Evolutionary conservation across 768 basidiomycete species (phyloP).

Genomic region (Royoungia palumana): DNA sequence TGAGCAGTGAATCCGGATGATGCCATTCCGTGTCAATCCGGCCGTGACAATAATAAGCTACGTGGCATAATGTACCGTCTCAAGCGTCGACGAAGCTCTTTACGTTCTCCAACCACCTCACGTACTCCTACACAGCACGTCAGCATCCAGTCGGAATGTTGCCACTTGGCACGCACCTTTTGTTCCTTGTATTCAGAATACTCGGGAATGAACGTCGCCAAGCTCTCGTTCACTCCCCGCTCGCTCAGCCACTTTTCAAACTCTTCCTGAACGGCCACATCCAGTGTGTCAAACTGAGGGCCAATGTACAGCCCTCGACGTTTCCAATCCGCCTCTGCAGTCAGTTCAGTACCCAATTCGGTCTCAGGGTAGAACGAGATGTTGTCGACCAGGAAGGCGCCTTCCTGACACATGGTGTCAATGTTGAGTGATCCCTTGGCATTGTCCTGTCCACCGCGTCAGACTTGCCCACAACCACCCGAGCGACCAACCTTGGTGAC

Average conservation of each 20-base stretch:
- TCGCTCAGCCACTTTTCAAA: conserved; percentile 89
- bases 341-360: conserved; percentile 69
- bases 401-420: conserved; percentile 77
- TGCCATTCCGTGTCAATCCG: conserved; percentile 15
- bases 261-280: conserved; percentile 82
- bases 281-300: conserved; percentile 91
- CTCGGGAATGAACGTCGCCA: conserved; percentile 86
- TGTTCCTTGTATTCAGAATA: conserved; percentile 92
- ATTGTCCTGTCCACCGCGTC: conserved; percentile 36
- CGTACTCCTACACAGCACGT: conserved; percentile 68
- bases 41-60: conserved; percentile 6
- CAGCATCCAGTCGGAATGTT: conserved; percentile 1
- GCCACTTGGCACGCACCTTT: conserved; percentile 48
- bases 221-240: conserved; percentile 78
- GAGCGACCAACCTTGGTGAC: conserved; percentile 69
- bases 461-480: neutral
- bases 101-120: conserved; percentile 81
- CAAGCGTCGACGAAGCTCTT: conserved; percentile 76
- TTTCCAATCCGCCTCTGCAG: conserved; percentile 91
- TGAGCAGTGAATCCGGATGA: conserved; percentile 30
- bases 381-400: conserved; percentile 83
- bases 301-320: conserved; percentile 90
- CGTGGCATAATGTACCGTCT: conserved; percentile 1
- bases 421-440: conserved; percentile 68
- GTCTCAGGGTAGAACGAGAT: conserved; percentile 79